A percentile compares a stretch with the other conserved stretches of the same genome.
phyloP scores from a whole-genome alignment of 805 yeast genomes.

The Komagataella ulmi region DNA sequence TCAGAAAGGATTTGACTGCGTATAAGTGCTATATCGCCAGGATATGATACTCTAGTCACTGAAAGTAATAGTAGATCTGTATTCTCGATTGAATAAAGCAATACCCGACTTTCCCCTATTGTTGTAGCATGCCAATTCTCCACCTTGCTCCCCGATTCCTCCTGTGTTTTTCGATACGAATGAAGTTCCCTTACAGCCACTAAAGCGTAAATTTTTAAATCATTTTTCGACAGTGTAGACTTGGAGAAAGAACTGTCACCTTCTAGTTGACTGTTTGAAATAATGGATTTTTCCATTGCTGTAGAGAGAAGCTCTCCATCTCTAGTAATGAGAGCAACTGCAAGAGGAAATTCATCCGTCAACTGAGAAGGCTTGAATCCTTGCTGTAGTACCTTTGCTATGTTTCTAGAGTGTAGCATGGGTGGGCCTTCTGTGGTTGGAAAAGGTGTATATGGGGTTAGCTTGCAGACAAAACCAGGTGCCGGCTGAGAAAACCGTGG shows the following conservation, averaged over 20 bases:
- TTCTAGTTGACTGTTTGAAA: not conserved
- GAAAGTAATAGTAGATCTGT: not conserved
- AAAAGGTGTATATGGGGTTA: not conserved
- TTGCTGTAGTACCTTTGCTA: slow-evolving; percentile 14
- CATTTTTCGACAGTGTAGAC: not conserved
- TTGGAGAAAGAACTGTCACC: not conserved
- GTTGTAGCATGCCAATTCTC: slow-evolving; percentile 2
- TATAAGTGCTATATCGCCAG: not conserved
- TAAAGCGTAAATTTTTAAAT: not conserved
- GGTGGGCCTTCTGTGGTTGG: not conserved
- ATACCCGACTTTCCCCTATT: slow-evolving; percentile 3
- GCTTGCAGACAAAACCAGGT: not conserved
- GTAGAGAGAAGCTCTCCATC: slow-evolving; percentile 13
- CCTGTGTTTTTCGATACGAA: not conserved
- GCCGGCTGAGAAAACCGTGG: not conserved
- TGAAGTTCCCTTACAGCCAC: not conserved
- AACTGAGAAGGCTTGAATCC: slow-evolving; percentile 13
- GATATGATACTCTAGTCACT: not conserved
- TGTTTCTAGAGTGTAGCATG: slow-evolving; percentile 17
- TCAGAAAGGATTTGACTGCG: not conserved
- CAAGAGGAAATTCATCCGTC: slow-evolving; percentile 11
- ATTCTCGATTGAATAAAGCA: not conserved
- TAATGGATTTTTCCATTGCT: not conserved
- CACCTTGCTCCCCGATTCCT: not conserved
- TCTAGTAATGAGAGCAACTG: slow-evolving; percentile 16